A percentile compares a stretch with the other conserved stretches of the same genome.
phyloP scores from a whole-genome alignment of 495 filamentous ascomycete genomes.

The Podospora appendiculata region DNA sequence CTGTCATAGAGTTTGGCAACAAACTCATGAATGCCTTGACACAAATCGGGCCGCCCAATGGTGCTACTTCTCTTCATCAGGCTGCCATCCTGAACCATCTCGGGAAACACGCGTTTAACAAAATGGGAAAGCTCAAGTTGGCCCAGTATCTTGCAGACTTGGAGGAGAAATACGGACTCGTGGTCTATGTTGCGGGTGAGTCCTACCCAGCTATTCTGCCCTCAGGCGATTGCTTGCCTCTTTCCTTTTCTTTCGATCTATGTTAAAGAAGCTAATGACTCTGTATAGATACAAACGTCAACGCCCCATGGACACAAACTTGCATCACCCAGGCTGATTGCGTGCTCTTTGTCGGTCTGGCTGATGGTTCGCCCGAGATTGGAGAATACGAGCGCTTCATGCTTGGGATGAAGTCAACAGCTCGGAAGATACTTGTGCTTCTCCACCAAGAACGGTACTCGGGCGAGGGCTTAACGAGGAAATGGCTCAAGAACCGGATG shows the following conservation, averaged over 20 bases:
- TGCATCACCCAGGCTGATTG: slow-evolving; percentile 96
- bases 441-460: slow-evolving; percentile 89
- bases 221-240: background rate
- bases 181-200: slow-evolving; percentile 87
- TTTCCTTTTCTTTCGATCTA: background rate
- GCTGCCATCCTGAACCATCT: slow-evolving; percentile 89
- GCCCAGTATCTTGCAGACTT: slow-evolving; percentile 94
- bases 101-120: slow-evolving; percentile 90
- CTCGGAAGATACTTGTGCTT: slow-evolving; percentile 88
- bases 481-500: slow-evolving; percentile 86
- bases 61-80: slow-evolving; percentile 89
- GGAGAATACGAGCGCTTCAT: slow-evolving; percentile 96
- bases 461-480: slow-evolving; percentile 69
- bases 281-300: slow-evolving; percentile 75
- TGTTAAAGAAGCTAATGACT: slow-evolving; percentile 13
- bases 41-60: slow-evolving; percentile 81
- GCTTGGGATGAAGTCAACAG: slow-evolving; percentile 94
- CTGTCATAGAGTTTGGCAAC: slow-evolving; percentile 90
- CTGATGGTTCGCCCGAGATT: slow-evolving; percentile 80
- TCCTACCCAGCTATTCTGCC: background rate
- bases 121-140: slow-evolving; percentile 93
- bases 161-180: slow-evolving; percentile 93
- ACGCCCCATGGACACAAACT: slow-evolving; percentile 95
- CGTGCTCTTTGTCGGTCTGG: slow-evolving; percentile 84
- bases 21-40: slow-evolving; percentile 78